Base-by-base conservation (phyloP, 306 rosid species). In the Benincasa hispida region DNA sequence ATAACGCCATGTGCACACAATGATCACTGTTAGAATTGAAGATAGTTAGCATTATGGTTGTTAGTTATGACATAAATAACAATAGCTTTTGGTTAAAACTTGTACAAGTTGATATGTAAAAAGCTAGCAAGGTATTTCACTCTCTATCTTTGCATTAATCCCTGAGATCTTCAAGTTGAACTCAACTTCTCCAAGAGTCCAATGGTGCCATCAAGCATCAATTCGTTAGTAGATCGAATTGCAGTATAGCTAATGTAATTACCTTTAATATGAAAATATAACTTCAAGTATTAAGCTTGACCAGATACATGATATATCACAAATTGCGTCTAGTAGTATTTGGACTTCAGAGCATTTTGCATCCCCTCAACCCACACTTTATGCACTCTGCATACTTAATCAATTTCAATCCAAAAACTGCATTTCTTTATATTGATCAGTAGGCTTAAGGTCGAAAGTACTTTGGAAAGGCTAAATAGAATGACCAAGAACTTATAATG, bases 1-100 rank as follows among this genome's bases (percentile, higher is more conserved):
- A 83, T 57, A 75, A 37, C 80, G 82, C 81, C 76, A 61, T 37
- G 82, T 87, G 69, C 85, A 81, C 82, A 83, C 82, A 74, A 77
- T 85, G 58, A 51, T 72, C 54, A 45, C 76, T 70, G 76, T 18
- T 55, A 70, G 58, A 10, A 47, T 27, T 70, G 57, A 70, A 47
- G 15, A 47, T 41, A 13, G 54, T 68, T 39, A 41, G 30, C 34
- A 18, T 22, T 13, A 1, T 12, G 17, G 75, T 72, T 75, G 81
- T 54, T 74, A 62, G 75, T 19, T 5, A 21, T 39, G 22, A 50
- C 55, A 50, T 15, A 50, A 69, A 81, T 61, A 9, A 57, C 78
- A 48, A 58, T 55, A 75, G 78, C 79, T 63, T 70, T 42, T 14
- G 24, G 58, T 70, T 25, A 42, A 2, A 70, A 24, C 75, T 70